Evolutionary conservation across 2,329 filamentous ascomycete species (phyloP).

Genomic region (Xenoacremonium recifei): DNA sequence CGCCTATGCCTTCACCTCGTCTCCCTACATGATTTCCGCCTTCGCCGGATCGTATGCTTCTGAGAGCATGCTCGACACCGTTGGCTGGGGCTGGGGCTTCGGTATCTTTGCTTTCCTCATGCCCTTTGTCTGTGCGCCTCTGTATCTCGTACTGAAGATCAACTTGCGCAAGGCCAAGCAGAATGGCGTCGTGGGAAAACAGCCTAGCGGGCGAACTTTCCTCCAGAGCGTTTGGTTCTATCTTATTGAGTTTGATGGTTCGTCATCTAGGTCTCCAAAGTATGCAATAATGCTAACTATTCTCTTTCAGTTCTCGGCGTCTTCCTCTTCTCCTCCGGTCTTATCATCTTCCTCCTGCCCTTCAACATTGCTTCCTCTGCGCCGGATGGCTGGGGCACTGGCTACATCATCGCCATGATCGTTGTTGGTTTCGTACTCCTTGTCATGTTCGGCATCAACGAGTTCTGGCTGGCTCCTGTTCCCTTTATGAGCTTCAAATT

Average conservation of each 20-base stretch:
- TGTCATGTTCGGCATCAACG: slow-evolving; percentile 49
- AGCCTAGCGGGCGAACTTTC: slow-evolving; percentile 41
- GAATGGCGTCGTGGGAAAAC: slow-evolving; percentile 37
- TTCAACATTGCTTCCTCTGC: slow-evolving; percentile 37
- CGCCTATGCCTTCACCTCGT: slow-evolving; percentile 38
- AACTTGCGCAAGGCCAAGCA: slow-evolving; percentile 54
- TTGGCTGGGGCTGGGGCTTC: slow-evolving; percentile 39
- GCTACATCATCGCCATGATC: slow-evolving; percentile 41
- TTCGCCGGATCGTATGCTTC: slow-evolving; percentile 34
- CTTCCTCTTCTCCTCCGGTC: slow-evolving; percentile 53
- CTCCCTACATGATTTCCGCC: slow-evolving; percentile 45
- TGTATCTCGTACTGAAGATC: slow-evolving; percentile 50
- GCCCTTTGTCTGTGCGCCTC: slow-evolving; percentile 49
- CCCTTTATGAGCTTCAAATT: slow-evolving; percentile 53
- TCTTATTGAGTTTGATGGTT: slow-evolving; percentile 54
- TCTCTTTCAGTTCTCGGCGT: slow-evolving; percentile 42
- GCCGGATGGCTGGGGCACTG: slow-evolving; percentile 35
- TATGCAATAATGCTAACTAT: background rate
- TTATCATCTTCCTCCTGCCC: slow-evolving; percentile 53
- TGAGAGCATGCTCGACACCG: slow-evolving; percentile 18
- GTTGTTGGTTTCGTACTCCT: slow-evolving; percentile 47
- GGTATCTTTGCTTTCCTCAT: slow-evolving; percentile 59
- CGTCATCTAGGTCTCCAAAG: slow-evolving; percentile 6
- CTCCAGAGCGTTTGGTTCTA: slow-evolving; percentile 49
- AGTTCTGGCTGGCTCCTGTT: slow-evolving; percentile 51